Evolutionary conservation across 495 filamentous ascomycete species (phyloP).

Genomic region (Achaetomiella virescens): DNA sequence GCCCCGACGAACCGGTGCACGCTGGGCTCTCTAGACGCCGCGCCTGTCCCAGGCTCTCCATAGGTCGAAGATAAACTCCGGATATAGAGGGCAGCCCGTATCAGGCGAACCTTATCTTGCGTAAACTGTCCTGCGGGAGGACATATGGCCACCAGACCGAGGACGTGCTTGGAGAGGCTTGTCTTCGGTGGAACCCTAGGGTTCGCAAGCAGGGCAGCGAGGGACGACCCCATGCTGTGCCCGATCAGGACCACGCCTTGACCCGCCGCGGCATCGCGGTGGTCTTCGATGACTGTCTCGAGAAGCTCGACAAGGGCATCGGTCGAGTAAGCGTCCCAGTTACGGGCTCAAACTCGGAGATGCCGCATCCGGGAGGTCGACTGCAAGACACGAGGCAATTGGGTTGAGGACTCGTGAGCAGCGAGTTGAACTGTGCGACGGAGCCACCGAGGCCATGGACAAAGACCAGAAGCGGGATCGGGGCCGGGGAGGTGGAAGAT

Average conservation of each 20-base stretch:
- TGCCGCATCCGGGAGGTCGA: conserved; percentile 89
- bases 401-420: conserved; percentile 79
- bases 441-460: conserved; percentile 89
- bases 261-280: conserved; percentile 56
- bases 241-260: conserved; percentile 77
- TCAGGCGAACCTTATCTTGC: conserved; percentile 43
- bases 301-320: conserved; percentile 71
- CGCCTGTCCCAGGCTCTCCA: conserved; percentile 75
- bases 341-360: conserved; percentile 61
- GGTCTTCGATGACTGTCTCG: conserved; percentile 61
- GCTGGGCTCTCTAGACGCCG: conserved; percentile 69
- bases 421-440: conserved; percentile 75
- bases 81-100: conserved; percentile 59
- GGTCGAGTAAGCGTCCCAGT: conserved; percentile 74
- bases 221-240: conserved; percentile 81
- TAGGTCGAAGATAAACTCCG: conserved; percentile 65
- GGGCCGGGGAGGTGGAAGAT: conserved; percentile 62
- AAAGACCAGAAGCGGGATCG: conserved; percentile 82
- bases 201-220: conserved; percentile 69
- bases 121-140: conserved; percentile 60
- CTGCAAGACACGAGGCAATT: conserved; percentile 77
- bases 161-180: conserved; percentile 54
- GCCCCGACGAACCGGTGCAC: conserved; percentile 73
- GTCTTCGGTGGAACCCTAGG: conserved; percentile 41
- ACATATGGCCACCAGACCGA: conserved; percentile 75